Percentiles rank a stretch among this genome's conserved stretches.
These are phyloP conservation scores for Hansenula lynferdii DNA, from an alignment of 1,139 yeast genomes.

Conservation along the genomic window DNA sequence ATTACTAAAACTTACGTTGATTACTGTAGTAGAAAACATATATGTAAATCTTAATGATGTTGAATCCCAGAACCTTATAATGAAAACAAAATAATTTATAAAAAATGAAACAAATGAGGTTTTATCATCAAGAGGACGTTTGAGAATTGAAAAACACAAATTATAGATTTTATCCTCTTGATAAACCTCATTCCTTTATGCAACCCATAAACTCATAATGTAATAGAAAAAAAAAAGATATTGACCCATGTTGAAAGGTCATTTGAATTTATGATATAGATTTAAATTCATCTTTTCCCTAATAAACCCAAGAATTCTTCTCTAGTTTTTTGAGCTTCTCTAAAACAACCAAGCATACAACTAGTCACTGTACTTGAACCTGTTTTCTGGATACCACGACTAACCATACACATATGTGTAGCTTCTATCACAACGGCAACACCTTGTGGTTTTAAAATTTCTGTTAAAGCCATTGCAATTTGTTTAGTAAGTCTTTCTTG, in stretches of 20 bases:
- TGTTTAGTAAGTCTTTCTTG: slow-evolving; percentile 96
- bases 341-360: slow-evolving; percentile 94
- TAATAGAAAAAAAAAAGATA: background rate
- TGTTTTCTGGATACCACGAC: slow-evolving; percentile 94
- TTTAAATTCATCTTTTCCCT: slow-evolving; percentile 40
- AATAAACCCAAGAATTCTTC: slow-evolving; percentile 90
- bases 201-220: background rate
- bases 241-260: slow-evolving; percentile 1
- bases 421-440: slow-evolving; percentile 99
- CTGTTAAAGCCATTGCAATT: slow-evolving; percentile 92
- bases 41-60: no score
- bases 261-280: no score
- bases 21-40: no score
- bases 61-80: slow-evolving; percentile 7
- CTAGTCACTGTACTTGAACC: slow-evolving; percentile 94
- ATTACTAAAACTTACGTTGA: no score
- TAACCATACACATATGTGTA: slow-evolving; percentile 98
- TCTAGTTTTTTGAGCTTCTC: slow-evolving; percentile 90
- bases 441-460: slow-evolving; percentile 88
- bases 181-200: no score
- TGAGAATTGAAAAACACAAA: no score
- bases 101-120: background rate
- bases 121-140: no score
- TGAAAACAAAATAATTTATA: background rate
- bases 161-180: no score